Conservation (phyloP, 495 filamentous ascomycete genomes). For the Tetracladium setigerum region DNA sequence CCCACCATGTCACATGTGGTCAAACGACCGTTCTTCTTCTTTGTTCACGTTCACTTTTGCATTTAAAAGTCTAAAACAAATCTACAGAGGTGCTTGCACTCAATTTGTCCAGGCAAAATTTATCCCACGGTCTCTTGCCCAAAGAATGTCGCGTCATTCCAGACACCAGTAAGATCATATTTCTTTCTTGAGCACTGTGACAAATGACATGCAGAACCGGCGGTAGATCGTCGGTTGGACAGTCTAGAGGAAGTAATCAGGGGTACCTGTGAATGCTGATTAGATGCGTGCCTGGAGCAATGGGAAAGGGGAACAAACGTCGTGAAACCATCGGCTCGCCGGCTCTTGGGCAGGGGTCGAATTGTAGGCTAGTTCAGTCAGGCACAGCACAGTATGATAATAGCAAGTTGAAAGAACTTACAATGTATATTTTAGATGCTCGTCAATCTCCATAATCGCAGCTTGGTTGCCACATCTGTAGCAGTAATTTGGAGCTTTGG, state of each 20-base stretch:
- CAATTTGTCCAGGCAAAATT: not conserved
- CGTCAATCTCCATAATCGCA: constrained; percentile 99
- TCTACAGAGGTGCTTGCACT: constrained; percentile 13
- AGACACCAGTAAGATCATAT: constrained; percentile 16
- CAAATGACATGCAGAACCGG: not conserved
- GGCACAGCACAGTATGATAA: constrained; percentile 5
- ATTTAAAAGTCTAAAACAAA: constrained; percentile 20
- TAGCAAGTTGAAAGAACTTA: constrained; percentile 42
- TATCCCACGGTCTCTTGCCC: not conserved
- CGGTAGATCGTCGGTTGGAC: not conserved
- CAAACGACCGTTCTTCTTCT: not conserved
- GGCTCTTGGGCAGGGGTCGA: constrained; percentile 94
- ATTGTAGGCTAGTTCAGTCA: constrained; percentile 71
- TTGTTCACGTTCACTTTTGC: constrained; percentile 13
- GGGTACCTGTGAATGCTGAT: constrained; percentile 52
- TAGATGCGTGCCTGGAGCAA: not conserved
- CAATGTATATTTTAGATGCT: constrained; percentile 99
- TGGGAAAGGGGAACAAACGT: constrained; percentile 40
- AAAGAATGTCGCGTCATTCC: constrained; percentile 1
- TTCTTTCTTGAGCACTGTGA: constrained; percentile 10
- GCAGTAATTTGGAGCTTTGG: constrained; percentile 87
- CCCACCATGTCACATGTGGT: not conserved
- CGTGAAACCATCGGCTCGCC: constrained; percentile 98
- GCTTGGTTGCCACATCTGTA: constrained; percentile 98
- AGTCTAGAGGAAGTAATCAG: constrained; percentile 91